These are phyloP conservation scores for Crotalaria pallida DNA, from an alignment of 306 rosid species.

Conservation along the genomic window DNA sequence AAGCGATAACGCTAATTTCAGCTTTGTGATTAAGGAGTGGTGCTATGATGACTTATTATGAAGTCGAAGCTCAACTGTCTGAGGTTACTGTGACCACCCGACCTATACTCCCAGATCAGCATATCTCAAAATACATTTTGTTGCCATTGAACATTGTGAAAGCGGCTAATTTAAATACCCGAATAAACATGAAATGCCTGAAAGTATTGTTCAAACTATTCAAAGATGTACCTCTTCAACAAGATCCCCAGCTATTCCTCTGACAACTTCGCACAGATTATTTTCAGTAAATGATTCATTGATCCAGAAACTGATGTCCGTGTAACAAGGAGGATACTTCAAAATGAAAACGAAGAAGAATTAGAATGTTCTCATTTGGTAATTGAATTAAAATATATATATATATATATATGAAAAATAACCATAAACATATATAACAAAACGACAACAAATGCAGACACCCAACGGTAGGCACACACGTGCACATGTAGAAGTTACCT, in stretches of 20 bases:
- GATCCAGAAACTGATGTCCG: conserved; percentile 95
- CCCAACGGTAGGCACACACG: not conserved
- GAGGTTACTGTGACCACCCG: not conserved
- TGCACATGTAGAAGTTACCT: conserved; percentile 50
- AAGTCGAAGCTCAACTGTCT: not conserved
- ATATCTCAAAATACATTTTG: not conserved
- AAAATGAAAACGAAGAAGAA: conserved; percentile 17
- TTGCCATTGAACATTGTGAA: conserved; percentile 1
- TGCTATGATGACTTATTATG: not conserved
- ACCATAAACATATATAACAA: not conserved
- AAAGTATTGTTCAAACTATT: not conserved
- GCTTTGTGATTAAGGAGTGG: not conserved
- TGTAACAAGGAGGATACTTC: conserved; percentile 96
- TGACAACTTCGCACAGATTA: conserved; percentile 93
- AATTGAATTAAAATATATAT: too few relatives aligned
- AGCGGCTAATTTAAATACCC: not conserved
- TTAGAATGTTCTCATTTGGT: not conserved
- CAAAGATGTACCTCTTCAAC: conserved; percentile 80
- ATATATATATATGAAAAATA: too few relatives aligned
- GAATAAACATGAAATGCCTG: not conserved
- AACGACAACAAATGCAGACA: conserved; percentile 13
- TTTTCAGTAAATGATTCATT: conserved; percentile 84
- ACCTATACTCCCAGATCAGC: not conserved
- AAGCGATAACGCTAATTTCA: too few relatives aligned
- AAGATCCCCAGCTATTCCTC: conserved; percentile 93